Conservation (phyloP, 2,329 filamentous ascomycete species). For the Neurospora sp. region DNA sequence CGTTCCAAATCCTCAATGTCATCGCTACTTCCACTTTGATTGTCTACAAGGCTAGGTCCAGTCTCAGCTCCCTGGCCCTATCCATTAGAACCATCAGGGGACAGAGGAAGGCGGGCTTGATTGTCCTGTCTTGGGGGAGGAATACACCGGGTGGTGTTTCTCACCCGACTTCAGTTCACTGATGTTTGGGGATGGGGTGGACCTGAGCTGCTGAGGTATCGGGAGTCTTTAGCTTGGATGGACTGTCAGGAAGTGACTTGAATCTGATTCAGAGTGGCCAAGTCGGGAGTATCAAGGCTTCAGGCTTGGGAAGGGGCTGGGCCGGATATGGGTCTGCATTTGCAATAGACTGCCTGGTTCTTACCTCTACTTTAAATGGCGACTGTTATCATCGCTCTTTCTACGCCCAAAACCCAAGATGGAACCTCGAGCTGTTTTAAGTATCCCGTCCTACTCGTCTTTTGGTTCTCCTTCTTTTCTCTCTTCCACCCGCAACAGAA, state of each 20-base stretch:
- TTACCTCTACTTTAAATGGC: not conserved
- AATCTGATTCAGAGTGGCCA: not conserved
- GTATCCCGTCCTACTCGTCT: not conserved
- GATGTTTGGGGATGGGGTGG: not conserved
- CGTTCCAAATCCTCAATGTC: not conserved
- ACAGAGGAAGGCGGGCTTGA: too few species aligned
- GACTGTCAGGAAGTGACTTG: not conserved
- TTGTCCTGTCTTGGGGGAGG: too few species aligned
- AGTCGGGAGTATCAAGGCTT: too few species aligned
- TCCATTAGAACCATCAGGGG: too few species aligned
- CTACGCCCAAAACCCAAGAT: not conserved
- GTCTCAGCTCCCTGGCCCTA: too few species aligned
- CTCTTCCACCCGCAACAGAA: not conserved
- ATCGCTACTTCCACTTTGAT: not conserved
- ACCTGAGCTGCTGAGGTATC: too few species aligned
- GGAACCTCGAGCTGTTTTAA: not conserved
- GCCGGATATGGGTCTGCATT: too few species aligned
- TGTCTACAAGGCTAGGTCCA: not conserved
- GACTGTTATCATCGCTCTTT: not conserved
- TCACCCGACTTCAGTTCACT: not conserved
- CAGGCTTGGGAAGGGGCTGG: too few species aligned
- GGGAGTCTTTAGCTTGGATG: too few species aligned
- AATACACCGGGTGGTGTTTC: not conserved
- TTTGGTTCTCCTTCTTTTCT: not conserved
- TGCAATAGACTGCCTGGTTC: not conserved